phyloP scores from a whole-genome alignment of 2,329 filamentous ascomycete genomes.

The Ceratocystis harringtonii region DNA sequence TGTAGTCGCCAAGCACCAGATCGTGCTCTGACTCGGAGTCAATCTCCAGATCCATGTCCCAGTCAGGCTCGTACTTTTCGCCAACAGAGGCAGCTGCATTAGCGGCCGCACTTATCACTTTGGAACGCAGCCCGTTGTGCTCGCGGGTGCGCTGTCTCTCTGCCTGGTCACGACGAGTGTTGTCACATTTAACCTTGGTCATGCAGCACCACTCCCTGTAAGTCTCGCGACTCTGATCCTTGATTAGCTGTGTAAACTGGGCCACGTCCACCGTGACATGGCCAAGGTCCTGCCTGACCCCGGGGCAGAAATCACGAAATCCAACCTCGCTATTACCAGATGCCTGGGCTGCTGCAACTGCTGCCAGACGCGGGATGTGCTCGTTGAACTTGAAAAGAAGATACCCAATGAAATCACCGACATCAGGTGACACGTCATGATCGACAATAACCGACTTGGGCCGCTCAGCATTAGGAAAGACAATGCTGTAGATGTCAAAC shows the following conservation, averaged over 20 bases:
- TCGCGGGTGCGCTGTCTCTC: constrained; percentile 3
- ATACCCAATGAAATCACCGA: constrained; percentile 18
- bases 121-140: not conserved
- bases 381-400: constrained; percentile 13
- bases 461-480: constrained; percentile 18
- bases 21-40: not conserved
- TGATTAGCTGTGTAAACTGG: constrained; percentile 4
- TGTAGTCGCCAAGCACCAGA: not conserved
- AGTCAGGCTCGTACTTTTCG: not conserved
- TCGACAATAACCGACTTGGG: constrained; percentile 20
- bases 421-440: constrained; percentile 18
- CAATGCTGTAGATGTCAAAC: constrained; percentile 20
- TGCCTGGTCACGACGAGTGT: constrained; percentile 1
- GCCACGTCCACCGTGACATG: constrained; percentile 3
- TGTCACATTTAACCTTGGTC: not conserved
- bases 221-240: constrained; percentile 8
- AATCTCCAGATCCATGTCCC: not conserved
- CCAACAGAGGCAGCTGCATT: not conserved
- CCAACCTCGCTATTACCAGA: not conserved
- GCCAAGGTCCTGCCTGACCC: not conserved
- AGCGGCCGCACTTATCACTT: constrained; percentile 1
- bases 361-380: not conserved
- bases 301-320: not conserved
- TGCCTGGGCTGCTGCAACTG: not conserved
- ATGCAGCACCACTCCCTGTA: constrained; percentile 13